Evolutionary conservation across 2,329 filamentous ascomycete genomes (phyloP).

Genomic region (Epichloe sibirici): DNA sequence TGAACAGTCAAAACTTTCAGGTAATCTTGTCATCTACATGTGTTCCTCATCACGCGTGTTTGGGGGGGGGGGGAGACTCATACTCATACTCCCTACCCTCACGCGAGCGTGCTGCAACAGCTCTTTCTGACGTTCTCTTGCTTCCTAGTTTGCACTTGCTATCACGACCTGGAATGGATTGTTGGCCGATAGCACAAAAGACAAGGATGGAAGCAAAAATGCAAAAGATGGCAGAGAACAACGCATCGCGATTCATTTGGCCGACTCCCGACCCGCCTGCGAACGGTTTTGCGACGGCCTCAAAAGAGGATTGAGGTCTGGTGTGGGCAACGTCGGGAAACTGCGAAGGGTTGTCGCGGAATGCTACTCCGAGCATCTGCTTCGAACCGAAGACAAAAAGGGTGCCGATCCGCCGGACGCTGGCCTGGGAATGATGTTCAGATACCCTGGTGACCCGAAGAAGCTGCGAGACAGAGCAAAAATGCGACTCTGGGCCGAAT

Average conservation of each 20-base stretch:
- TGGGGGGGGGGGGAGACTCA: too few species aligned
- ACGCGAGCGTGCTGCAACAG: background rate
- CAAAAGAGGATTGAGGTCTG: constrained; percentile 77
- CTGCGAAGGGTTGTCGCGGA: constrained; percentile 68
- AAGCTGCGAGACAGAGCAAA: constrained; percentile 92
- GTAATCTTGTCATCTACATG: constrained; percentile 20
- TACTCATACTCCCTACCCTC: too few species aligned
- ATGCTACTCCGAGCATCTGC: constrained; percentile 83
- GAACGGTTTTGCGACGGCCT: constrained; percentile 94
- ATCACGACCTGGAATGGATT: constrained; percentile 90
- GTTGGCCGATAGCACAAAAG: constrained; percentile 42
- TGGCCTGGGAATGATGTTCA: constrained; percentile 81
- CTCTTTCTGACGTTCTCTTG: background rate
- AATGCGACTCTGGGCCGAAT: constrained; percentile 96
- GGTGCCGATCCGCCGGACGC: constrained; percentile 60
- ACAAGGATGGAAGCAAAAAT: constrained; percentile 30
- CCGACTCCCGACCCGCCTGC: constrained; percentile 76
- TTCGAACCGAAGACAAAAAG: constrained; percentile 51
- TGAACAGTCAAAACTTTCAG: constrained; percentile 84
- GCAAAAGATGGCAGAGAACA: constrained; percentile 48
- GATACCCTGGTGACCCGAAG: constrained; percentile 87
- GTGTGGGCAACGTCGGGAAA: constrained; percentile 77
- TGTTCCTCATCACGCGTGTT: background rate
- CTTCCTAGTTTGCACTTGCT: constrained; percentile 65
- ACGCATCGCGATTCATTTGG: constrained; percentile 82